phyloP scores from a whole-genome alignment of 805 yeast genomes.

The Yarrowia bubula region DNA sequence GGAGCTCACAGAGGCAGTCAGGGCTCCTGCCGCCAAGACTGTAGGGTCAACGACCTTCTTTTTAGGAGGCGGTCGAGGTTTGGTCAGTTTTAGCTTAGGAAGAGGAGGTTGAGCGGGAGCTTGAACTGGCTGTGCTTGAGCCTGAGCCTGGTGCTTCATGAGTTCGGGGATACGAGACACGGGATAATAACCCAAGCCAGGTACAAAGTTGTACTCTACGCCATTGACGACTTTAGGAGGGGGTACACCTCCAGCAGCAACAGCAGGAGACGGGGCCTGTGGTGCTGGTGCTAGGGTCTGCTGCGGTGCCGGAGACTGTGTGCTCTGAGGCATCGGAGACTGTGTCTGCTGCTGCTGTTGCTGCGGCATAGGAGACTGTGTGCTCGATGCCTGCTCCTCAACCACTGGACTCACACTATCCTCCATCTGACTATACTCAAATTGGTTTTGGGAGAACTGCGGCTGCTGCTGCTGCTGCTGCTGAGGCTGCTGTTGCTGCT shows the following conservation, averaged over 20 bases:
- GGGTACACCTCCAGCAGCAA: background rate
- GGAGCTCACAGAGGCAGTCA: background rate
- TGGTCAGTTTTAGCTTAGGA: background rate
- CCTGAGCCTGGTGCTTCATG: background rate
- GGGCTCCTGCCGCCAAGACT: background rate
- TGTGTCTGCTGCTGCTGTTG: background rate
- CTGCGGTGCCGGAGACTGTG: background rate
- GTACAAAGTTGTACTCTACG: slow-evolving; percentile 8
- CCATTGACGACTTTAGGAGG: slow-evolving; percentile 22
- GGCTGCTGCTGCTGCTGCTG: background rate
- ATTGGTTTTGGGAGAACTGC: background rate
- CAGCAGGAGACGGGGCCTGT: background rate
- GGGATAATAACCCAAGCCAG: slow-evolving; percentile 15
- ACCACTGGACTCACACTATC: too few relatives aligned
- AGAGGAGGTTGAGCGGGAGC: background rate
- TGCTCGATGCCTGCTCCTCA: too few relatives aligned
- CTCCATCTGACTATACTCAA: too few relatives aligned
- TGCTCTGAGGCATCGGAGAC: too few relatives aligned
- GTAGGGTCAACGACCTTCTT: background rate
- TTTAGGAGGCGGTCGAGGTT: background rate
- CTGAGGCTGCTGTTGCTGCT: background rate
- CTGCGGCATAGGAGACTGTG: background rate
- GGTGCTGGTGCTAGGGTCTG: background rate
- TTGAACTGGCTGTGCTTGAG: background rate
- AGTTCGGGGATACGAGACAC: background rate